A percentile compares a stretch with the other conserved stretches of the same genome.
Evolutionary conservation across 345 rosid species (phyloP).

Genomic region (Boechera retrofracta): DNA sequence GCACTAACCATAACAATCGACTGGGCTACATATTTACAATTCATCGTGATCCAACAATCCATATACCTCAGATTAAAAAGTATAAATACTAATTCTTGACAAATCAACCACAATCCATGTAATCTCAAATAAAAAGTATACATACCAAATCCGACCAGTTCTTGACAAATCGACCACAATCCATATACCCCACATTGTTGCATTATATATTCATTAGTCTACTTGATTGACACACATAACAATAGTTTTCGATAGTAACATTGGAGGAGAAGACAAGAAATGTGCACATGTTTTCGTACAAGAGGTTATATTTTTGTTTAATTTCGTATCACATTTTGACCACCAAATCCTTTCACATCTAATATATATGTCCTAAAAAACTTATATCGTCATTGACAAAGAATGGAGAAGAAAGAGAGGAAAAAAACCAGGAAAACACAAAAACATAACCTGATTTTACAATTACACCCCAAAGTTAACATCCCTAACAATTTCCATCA

Average conservation of each 20-base stretch:
- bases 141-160: not conserved
- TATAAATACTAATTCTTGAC: too few species aligned
- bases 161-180: slow-evolving; percentile 1
- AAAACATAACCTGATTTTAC: slow-evolving; percentile 40
- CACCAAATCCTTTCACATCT: slow-evolving; percentile 41
- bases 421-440: slow-evolving; percentile 30
- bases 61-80: not conserved
- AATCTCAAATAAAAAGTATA: not conserved
- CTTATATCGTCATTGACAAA: slow-evolving; percentile 21
- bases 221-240: slow-evolving; percentile 1
- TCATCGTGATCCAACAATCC: slow-evolving; percentile 18
- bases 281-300: slow-evolving; percentile 28
- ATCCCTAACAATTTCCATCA: slow-evolving; percentile 36
- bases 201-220: slow-evolving; percentile 20
- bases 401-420: slow-evolving; percentile 14
- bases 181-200: not conserved
- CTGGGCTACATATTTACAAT: slow-evolving; percentile 6
- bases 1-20: slow-evolving; percentile 1
- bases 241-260: slow-evolving; percentile 11
- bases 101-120: not conserved
- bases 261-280: not conserved
- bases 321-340: slow-evolving; percentile 30
- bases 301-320: slow-evolving; percentile 22
- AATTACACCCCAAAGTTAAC: slow-evolving; percentile 38
- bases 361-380: slow-evolving; percentile 29